A percentile compares a stretch with the other conserved stretches of the same genome.
Conservation (phyloP, 1,284 basidiomycete genomes). For the Athelia psychrophila region DNA sequence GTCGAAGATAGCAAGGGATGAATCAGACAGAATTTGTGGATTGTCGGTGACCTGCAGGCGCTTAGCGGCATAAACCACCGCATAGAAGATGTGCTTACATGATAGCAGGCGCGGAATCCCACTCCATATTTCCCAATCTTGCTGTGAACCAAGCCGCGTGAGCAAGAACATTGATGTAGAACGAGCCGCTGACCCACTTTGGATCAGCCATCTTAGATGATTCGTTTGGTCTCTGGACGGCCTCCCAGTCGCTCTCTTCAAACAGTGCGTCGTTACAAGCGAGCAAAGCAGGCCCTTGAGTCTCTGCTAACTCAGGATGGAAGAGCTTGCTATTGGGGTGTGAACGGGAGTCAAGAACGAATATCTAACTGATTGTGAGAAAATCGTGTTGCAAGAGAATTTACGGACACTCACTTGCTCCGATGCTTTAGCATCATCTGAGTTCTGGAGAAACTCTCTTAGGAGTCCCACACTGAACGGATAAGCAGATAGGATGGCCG, state of each 20-base stretch:
- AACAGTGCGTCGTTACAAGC: slow-evolving; percentile 45
- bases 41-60: slow-evolving; percentile 46
- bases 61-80: slow-evolving; percentile 18
- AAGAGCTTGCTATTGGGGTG: slow-evolving; percentile 25
- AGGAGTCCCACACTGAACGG: slow-evolving; percentile 40
- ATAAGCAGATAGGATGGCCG: slow-evolving; percentile 37
- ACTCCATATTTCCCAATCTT: slow-evolving; percentile 55
- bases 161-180: not conserved
- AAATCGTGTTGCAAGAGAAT: not conserved
- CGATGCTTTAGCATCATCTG: slow-evolving; percentile 38
- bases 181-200: slow-evolving; percentile 29
- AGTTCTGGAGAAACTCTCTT: slow-evolving; percentile 46
- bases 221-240: slow-evolving; percentile 38
- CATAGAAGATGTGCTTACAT: slow-evolving; percentile 29
- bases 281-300: slow-evolving; percentile 45
- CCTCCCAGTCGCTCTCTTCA: slow-evolving; percentile 39
- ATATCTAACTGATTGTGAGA: slow-evolving; percentile 29
- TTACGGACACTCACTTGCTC: slow-evolving; percentile 17
- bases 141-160: slow-evolving; percentile 20
- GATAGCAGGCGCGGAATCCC: slow-evolving; percentile 48
- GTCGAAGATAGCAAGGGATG: slow-evolving; percentile 40
- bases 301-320: slow-evolving; percentile 22
- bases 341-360: slow-evolving; percentile 36
- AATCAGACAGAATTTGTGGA: slow-evolving; percentile 45
- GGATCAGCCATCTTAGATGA: slow-evolving; percentile 44